phyloP scores from a whole-genome alignment of 495 filamentous ascomycete species.

The Penicillium samsonianum region DNA sequence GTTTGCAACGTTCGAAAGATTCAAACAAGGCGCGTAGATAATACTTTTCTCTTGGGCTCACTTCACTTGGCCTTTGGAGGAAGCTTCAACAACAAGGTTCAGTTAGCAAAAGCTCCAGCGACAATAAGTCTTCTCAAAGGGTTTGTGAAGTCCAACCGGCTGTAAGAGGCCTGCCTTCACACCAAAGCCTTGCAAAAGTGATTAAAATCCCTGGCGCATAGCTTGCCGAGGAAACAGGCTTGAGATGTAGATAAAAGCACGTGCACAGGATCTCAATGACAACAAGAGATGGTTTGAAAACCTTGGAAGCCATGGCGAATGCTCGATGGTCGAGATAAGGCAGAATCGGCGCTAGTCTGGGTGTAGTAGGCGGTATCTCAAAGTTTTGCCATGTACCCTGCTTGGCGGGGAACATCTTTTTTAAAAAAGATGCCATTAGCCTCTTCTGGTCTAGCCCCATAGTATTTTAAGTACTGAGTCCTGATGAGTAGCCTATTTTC shows the following conservation, averaged over 20 bases:
- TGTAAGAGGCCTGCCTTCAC: constrained; percentile 42
- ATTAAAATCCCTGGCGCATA: constrained; percentile 26
- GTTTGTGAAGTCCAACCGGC: constrained; percentile 52
- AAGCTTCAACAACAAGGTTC: constrained; percentile 25
- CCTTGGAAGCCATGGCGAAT: not conserved
- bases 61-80: constrained; percentile 29
- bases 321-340: constrained; percentile 3
- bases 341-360: not conserved
- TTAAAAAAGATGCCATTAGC: not conserved
- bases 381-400: not conserved
- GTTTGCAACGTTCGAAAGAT: constrained; percentile 10
- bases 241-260: constrained; percentile 1
- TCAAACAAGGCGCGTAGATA: not conserved
- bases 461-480: not conserved
- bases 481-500: too few species aligned
- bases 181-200: constrained; percentile 33
- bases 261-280: constrained; percentile 10
- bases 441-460: not conserved
- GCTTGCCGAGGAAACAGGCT: constrained; percentile 3
- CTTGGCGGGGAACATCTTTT: too few species aligned
- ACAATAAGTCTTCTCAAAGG: constrained; percentile 23
- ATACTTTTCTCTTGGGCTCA: constrained; percentile 3
- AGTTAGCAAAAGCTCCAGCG: constrained; percentile 37
- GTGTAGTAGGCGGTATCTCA: constrained; percentile 5
- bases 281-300: not conserved